Evolutionary conservation across 768 basidiomycete species (phyloP).

Genomic region (Lactarius trivialis): DNA sequence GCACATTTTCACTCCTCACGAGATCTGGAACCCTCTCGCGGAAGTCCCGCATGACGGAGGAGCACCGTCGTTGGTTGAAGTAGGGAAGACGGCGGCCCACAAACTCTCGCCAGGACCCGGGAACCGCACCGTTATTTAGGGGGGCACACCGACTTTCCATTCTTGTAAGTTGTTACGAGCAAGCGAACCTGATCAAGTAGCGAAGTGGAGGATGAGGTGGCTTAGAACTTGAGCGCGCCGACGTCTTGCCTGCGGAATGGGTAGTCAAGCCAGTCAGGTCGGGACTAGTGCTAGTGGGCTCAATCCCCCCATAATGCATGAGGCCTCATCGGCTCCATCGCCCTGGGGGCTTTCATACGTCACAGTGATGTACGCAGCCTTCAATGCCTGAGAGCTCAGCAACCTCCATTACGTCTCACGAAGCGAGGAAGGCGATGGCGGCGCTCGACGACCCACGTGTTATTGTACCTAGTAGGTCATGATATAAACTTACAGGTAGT

Average conservation of each 20-base stretch:
- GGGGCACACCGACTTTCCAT: background rate
- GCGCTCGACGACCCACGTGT: background rate
- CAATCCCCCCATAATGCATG: too few relatives aligned
- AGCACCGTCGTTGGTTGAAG: background rate
- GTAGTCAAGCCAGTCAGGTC: too few relatives aligned
- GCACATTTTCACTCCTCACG: background rate
- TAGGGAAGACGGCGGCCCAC: background rate
- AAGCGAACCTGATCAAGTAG: slow-evolving; percentile 6
- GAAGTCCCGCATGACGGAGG: slow-evolving; percentile 6
- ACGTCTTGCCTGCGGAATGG: background rate
- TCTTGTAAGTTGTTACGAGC: background rate
- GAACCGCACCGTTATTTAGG: background rate
- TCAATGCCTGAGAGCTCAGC: slow-evolving; percentile 3
- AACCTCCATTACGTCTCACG: background rate
- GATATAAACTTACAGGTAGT: background rate
- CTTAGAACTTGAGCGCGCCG: background rate
- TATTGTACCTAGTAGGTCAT: background rate
- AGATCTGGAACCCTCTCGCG: slow-evolving; percentile 10
- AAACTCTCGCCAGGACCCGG: background rate
- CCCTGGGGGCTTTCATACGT: too few relatives aligned
- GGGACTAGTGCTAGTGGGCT: too few relatives aligned
- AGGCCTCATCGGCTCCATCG: too few relatives aligned
- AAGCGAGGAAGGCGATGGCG: background rate
- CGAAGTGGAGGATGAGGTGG: background rate
- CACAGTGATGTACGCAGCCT: background rate